Evolutionary conservation across 805 yeast genomes (phyloP).

Genomic region (Teunomyces stri): DNA sequence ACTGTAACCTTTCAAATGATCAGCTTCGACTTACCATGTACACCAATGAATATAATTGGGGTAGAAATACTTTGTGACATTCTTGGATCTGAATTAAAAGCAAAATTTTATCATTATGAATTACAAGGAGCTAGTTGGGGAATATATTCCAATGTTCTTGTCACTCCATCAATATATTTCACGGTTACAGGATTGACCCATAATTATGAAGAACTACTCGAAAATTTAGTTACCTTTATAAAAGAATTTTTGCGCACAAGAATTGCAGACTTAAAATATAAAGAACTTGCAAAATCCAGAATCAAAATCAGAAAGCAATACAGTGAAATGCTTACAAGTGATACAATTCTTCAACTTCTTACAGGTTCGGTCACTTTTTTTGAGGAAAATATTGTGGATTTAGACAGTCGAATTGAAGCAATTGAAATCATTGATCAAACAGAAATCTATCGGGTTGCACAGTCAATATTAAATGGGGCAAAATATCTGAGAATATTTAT

Average conservation of each 20-base stretch:
- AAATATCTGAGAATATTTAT: slow-evolving; percentile 42
- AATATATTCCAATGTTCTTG: slow-evolving; percentile 51
- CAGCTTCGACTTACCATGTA: slow-evolving; percentile 24
- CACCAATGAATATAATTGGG: slow-evolving; percentile 42
- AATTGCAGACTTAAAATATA: slow-evolving; percentile 17
- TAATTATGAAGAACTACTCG: slow-evolving; percentile 36
- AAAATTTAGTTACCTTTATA: slow-evolving; percentile 30
- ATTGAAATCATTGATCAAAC: slow-evolving; percentile 48
- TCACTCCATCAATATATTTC: slow-evolving; percentile 52
- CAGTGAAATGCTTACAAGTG: slow-evolving; percentile 38
- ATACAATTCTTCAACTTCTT: slow-evolving; percentile 48
- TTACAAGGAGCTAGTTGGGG: slow-evolving; percentile 58
- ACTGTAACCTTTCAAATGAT: slow-evolving; percentile 48
- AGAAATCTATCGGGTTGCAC: slow-evolving; percentile 28
- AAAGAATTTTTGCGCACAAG: slow-evolving; percentile 13
- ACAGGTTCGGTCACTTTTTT: slow-evolving; percentile 50
- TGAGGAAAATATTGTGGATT: slow-evolving; percentile 55
- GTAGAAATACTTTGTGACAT: slow-evolving; percentile 54
- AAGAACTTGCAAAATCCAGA: slow-evolving; percentile 44
- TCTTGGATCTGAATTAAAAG: slow-evolving; percentile 39
- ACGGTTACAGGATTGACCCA: slow-evolving; percentile 51
- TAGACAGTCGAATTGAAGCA: slow-evolving; percentile 55
- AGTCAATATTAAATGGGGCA: slow-evolving; percentile 21
- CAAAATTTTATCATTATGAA: slow-evolving; percentile 51
- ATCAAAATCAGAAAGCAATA: slow-evolving; percentile 48